Evolutionary conservation across 1,139 yeast species (phyloP), one percentile per base, ranked within the genome.

Genomic region (Sugiyamaella neomexicana): DNA sequence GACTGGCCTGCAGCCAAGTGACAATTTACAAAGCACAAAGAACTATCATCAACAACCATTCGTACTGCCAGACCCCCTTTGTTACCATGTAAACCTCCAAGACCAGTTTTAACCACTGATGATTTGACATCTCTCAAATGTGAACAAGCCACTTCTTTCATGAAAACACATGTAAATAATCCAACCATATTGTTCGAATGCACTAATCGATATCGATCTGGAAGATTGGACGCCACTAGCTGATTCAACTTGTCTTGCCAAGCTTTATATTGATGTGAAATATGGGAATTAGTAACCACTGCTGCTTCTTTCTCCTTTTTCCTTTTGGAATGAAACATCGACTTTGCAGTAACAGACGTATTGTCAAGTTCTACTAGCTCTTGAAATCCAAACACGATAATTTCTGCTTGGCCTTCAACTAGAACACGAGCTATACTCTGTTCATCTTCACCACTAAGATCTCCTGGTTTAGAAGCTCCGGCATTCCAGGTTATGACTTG

Each of bases 21-120:
- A 2, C 95, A 87, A 52, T 90, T 86, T 32, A 89, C 85, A 67
- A 89, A 83, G 67, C 96, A 87, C 57, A 88, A 75, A 0, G 88
- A 78, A 1, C 93, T 81, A 52, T 83, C 84, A 9, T 89, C 89
- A 60, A 86, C 80, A 55, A 83, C 79, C 69, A 93, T 82, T 59
- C 97, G 77, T 10, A 90, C 86, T 0, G 96, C 91, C 52, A 89
- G 85, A 1, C 93, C 97, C 32, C 99, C 99, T 70, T 93, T 93
- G 67, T 93, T 93, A 15, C 98, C 98, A 41, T 97, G 86, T 66
- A 89, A 82, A 13, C 98, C 98, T 16, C 96, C 96, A 52, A 93
- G 75, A 0, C 99, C 99, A 0, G 99, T 95, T 65, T 93, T 93
- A 63, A 90, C 93, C 34, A 83, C 80, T 17, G 88, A 78, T 38